These are phyloP conservation scores for Gossypium turneri DNA, from an alignment of 345 rosid species.

Conservation along the genomic window DNA sequence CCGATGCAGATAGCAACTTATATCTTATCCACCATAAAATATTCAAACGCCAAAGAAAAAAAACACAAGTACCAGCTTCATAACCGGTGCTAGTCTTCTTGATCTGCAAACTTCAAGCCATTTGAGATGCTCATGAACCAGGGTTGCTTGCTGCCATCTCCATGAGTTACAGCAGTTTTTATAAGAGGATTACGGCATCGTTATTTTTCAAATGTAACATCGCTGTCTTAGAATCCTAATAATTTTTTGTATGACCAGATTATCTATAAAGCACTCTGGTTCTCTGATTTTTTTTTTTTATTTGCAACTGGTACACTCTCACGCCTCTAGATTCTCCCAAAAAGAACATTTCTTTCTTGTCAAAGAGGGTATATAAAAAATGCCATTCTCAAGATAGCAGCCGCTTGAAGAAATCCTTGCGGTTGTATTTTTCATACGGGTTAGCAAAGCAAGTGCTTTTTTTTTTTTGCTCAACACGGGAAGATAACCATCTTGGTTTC, in stretches of 20 bases:
- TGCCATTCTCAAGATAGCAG: slow-evolving; percentile 3
- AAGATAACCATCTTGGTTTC: not conserved
- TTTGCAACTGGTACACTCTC: slow-evolving; percentile 8
- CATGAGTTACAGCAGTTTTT: not conserved
- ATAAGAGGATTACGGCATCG: not conserved
- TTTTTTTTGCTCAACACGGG: not conserved
- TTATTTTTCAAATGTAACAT: not conserved
- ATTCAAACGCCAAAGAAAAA: not conserved
- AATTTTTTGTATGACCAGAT: not conserved
- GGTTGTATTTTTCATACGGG: not conserved
- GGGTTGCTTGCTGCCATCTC: not conserved
- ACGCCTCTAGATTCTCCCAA: slow-evolving; percentile 18
- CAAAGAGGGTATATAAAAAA: slow-evolving; percentile 14
- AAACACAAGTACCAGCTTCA: not conserved
- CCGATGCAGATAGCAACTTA: not conserved
- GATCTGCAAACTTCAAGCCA: not conserved
- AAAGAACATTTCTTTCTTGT: slow-evolving; percentile 15
- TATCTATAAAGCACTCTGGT: not conserved
- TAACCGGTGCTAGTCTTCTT: not conserved
- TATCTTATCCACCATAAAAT: not conserved
- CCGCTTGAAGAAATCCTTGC: slow-evolving; percentile 8
- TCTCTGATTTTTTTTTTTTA: not conserved
- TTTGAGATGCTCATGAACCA: not conserved
- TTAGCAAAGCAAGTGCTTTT: not conserved
- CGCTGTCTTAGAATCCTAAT: not conserved